Conservation (phyloP, 2,329 filamentous ascomycete genomes). For the Fusarium pseudoanthophilum region DNA sequence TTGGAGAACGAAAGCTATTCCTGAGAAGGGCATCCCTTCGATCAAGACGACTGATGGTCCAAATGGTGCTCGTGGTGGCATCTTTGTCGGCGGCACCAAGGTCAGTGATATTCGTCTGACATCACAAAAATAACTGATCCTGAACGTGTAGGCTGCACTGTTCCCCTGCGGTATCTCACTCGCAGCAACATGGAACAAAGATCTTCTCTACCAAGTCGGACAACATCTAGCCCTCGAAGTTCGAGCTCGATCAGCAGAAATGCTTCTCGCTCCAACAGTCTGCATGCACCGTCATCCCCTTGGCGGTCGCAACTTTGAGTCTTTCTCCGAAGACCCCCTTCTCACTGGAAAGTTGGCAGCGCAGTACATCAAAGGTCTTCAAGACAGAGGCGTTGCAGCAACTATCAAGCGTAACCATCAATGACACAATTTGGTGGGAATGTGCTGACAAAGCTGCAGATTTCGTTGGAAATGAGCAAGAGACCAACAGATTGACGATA, state of each 20-base stretch:
- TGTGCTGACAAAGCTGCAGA: conserved; percentile 50
- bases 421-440: fast-evolving
- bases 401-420: conserved; percentile 74
- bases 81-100: conserved; percentile 75
- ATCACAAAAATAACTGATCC: fast-evolving
- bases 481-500: conserved; percentile 66
- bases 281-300: conserved; percentile 85
- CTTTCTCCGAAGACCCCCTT: conserved; percentile 84
- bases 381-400: conserved; percentile 78
- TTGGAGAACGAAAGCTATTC: conserved; percentile 74
- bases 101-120: conserved; percentile 47
- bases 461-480: conserved; percentile 79
- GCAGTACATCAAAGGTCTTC: conserved; percentile 77
- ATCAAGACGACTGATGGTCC: conserved; percentile 76
- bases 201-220: conserved; percentile 75
- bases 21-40: conserved; percentile 70
- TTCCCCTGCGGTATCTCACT: conserved; percentile 84
- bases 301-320: conserved; percentile 88
- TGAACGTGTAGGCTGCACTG: conserved; percentile 69
- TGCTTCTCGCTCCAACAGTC: conserved; percentile 80
- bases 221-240: conserved; percentile 76
- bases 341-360: conserved; percentile 79
- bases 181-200: conserved; percentile 81
- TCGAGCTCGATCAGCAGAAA: conserved; percentile 77
- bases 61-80: conserved; percentile 74